phyloP scores from a whole-genome alignment of 2,329 filamentous ascomycete genomes.

The Botrytis paeoniae region DNA sequence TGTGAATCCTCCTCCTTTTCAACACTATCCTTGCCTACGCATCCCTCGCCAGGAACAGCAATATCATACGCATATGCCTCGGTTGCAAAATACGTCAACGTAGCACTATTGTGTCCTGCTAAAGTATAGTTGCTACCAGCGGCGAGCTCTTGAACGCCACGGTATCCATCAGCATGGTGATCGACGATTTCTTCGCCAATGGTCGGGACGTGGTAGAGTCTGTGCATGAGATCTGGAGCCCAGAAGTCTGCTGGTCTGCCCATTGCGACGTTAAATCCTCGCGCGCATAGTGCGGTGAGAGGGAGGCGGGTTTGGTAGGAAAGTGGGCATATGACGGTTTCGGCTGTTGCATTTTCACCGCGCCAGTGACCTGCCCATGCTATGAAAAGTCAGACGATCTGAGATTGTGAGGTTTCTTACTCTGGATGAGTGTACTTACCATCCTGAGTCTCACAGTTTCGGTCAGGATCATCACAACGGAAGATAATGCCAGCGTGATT shows the following conservation, averaged over 20 bases:
- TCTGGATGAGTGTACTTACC: background rate
- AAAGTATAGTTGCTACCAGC: conserved; percentile 46
- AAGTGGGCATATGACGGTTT: background rate
- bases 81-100: conserved; percentile 66
- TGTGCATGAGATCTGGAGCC: conserved; percentile 59
- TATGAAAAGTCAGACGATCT: background rate
- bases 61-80: conserved; percentile 66
- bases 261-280: background rate
- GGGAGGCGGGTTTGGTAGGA: background rate
- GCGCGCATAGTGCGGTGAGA: background rate
- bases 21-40: background rate
- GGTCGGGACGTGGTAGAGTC: conserved; percentile 59
- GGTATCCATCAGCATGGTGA: conserved; percentile 60
- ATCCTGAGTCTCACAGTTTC: background rate
- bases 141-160: conserved; percentile 52
- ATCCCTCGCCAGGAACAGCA: conserved; percentile 46
- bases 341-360: background rate
- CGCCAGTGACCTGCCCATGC: conserved; percentile 6
- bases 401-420: background rate
- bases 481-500: background rate
- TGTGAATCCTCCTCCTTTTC: background rate
- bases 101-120: conserved; percentile 56
- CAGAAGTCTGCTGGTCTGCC: background rate
- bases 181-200: conserved; percentile 59
- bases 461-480: background rate